These are phyloP conservation scores for Cordyceps militaris DNA, from an alignment of 2,329 filamentous ascomycete species.

Conservation along the genomic window DNA sequence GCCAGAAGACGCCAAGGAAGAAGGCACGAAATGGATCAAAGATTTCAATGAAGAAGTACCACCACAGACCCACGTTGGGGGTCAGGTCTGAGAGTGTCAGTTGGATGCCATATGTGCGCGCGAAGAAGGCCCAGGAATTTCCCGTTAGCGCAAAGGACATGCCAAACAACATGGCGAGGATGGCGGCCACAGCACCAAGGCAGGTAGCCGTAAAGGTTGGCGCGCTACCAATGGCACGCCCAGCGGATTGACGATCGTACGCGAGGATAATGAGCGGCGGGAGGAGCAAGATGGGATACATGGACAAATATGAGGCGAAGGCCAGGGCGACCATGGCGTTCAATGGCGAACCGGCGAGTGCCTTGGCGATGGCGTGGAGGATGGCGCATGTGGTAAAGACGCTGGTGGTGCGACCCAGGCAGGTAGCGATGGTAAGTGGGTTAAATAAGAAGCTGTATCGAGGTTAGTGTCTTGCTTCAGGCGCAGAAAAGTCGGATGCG, in stretches of 20 bases:
- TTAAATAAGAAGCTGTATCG: constrained; percentile 75
- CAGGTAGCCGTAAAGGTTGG: constrained; percentile 48
- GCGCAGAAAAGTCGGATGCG: neutral
- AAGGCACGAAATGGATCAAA: constrained; percentile 94
- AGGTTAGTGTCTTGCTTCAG: constrained; percentile 8
- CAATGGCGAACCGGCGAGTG: constrained; percentile 63
- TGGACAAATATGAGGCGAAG: constrained; percentile 81
- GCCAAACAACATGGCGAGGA: constrained; percentile 55
- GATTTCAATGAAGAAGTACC: constrained; percentile 99
- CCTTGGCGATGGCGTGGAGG: constrained; percentile 74
- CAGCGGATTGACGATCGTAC: constrained; percentile 55
- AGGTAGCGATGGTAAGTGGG: constrained; percentile 86
- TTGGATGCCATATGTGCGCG: constrained; percentile 88
- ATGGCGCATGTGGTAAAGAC: constrained; percentile 86
- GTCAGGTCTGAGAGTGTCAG: constrained; percentile 86
- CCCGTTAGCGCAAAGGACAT: constrained; percentile 68
- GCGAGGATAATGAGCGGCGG: constrained; percentile 75
- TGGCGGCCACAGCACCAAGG: constrained; percentile 44
- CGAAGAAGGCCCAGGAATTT: constrained; percentile 79
- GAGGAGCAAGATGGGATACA: constrained; percentile 84
- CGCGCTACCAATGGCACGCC: constrained; percentile 29
- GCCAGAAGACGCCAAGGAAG: constrained; percentile 96
- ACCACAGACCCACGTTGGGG: constrained; percentile 94
- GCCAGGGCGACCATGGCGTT: constrained; percentile 79
- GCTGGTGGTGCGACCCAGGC: constrained; percentile 80